A percentile compares a stretch with the other conserved stretches of the same genome.
Conservation (phyloP, 192 early-diverging fungal genomes). For the Backusella parvicylindrica region DNA sequence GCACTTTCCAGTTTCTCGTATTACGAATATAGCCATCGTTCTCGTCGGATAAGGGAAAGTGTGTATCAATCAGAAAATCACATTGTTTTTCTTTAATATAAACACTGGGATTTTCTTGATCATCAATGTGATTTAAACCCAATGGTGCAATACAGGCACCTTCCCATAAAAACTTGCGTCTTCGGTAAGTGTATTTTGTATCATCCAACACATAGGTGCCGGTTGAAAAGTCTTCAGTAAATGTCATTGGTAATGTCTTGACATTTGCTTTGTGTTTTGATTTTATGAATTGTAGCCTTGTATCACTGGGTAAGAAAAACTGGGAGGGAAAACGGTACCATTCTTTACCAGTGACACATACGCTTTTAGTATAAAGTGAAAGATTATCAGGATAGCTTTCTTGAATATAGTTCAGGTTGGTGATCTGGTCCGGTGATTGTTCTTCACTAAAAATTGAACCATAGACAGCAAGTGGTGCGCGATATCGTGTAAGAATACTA, state of each 20-base stretch:
- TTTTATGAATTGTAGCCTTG: conserved; percentile 66
- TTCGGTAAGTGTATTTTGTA: neutral
- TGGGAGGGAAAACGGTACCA: conserved; percentile 94
- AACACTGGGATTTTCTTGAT: conserved; percentile 52
- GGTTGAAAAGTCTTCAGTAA: conserved; percentile 40
- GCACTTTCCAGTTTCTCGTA: conserved; percentile 52
- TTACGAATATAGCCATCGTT: conserved; percentile 46
- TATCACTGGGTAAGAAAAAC: conserved; percentile 77
- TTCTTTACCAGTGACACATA: conserved; percentile 85
- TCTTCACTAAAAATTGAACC: conserved; percentile 20
- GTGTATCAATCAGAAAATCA: conserved; percentile 63
- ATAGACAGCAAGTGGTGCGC: conserved; percentile 70
- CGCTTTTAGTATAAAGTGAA: conserved; percentile 17
- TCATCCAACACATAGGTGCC: neutral
- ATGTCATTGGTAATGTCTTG: conserved; percentile 83
- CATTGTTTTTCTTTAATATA: conserved; percentile 57
- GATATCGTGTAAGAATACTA: conserved; percentile 70
- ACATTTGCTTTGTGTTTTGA: conserved; percentile 47
- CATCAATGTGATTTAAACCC: conserved; percentile 52
- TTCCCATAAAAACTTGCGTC: conserved; percentile 9
- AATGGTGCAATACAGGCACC: conserved; percentile 43
- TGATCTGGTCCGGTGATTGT: conserved; percentile 9
- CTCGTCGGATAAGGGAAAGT: conserved; percentile 23
- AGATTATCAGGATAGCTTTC: conserved; percentile 15
- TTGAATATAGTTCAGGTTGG: conserved; percentile 20